Conservation (phyloP, 495 filamentous ascomycete species). For the Penicilliopsis zonata region DNA sequence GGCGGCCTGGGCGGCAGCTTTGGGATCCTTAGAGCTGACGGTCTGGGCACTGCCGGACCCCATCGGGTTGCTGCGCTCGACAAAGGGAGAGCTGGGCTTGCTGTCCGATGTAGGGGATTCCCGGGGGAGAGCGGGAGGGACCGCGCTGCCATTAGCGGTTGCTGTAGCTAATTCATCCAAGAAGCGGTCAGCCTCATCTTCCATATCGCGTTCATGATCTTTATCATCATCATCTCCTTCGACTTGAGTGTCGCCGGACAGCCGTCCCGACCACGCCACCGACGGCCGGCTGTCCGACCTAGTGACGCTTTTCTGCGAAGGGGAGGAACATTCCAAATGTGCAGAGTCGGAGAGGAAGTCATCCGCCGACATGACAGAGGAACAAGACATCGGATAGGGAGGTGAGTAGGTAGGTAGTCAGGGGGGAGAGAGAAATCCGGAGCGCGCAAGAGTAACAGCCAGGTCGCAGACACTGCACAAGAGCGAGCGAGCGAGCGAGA, state of each 20-base stretch:
- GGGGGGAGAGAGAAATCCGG: no score
- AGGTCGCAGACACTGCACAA: slow-evolving; percentile 1
- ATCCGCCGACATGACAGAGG: no score
- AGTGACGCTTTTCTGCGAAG: not conserved
- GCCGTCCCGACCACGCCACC: no score
- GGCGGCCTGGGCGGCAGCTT: slow-evolving; percentile 62
- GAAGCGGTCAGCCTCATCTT: slow-evolving; percentile 16
- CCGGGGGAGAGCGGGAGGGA: slow-evolving; percentile 12
- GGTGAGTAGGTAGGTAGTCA: no score
- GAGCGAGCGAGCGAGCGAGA: not conserved
- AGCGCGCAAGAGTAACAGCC: not conserved
- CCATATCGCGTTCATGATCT: no score
- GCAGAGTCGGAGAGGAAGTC: no score
- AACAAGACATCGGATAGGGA: slow-evolving; percentile 7
- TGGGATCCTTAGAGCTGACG: slow-evolving; percentile 71
- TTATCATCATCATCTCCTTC: no score
- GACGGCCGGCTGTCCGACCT: slow-evolving; percentile 8
- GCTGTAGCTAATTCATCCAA: slow-evolving; percentile 25
- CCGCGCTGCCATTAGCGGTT: slow-evolving; percentile 26
- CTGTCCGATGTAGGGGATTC: slow-evolving; percentile 30
- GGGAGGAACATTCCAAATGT: not conserved
- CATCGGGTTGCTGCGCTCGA: slow-evolving; percentile 52
- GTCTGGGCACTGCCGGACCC: slow-evolving; percentile 50
- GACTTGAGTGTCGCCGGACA: slow-evolving; percentile 4
- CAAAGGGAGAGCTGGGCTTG: slow-evolving; percentile 45